Evolutionary conservation across 2,329 filamentous ascomycete species (phyloP).

Genomic region (Orbilia ellipsospora): DNA sequence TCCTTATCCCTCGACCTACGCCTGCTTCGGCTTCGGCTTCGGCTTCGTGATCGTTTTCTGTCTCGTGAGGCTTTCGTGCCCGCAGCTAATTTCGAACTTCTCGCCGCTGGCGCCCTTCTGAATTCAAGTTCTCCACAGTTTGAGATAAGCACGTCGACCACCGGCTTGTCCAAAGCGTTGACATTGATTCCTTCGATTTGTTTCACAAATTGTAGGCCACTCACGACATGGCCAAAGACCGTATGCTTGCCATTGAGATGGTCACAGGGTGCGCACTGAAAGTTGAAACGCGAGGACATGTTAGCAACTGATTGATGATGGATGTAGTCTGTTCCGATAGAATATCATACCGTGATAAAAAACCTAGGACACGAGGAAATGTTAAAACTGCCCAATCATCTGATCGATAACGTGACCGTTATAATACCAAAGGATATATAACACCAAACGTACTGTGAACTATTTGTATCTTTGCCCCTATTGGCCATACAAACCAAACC

Average conservation of each 20-base stretch:
- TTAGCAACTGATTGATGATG: constrained; percentile 20
- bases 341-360: constrained; percentile 61
- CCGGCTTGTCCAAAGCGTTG: constrained; percentile 60
- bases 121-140: constrained; percentile 57
- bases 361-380: constrained; percentile 18
- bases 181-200: constrained; percentile 73
- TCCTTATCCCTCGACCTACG: constrained; percentile 13
- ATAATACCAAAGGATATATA: constrained; percentile 49
- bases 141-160: constrained; percentile 56
- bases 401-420: not conserved
- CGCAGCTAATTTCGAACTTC: not conserved
- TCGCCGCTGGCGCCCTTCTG: constrained; percentile 30
- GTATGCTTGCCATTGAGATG: constrained; percentile 62
- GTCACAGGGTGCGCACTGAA: constrained; percentile 53
- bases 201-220: constrained; percentile 74
- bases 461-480: constrained; percentile 73
- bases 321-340: constrained; percentile 66
- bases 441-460: constrained; percentile 70
- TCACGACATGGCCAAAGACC: constrained; percentile 76
- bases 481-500: constrained; percentile 75
- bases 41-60: constrained; percentile 1
- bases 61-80: constrained; percentile 48
- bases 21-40: constrained; percentile 50
- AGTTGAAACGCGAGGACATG: not conserved
- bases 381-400: constrained; percentile 11